Conservation (phyloP, 345 rosid genomes). For the Murraya paniculata region DNA sequence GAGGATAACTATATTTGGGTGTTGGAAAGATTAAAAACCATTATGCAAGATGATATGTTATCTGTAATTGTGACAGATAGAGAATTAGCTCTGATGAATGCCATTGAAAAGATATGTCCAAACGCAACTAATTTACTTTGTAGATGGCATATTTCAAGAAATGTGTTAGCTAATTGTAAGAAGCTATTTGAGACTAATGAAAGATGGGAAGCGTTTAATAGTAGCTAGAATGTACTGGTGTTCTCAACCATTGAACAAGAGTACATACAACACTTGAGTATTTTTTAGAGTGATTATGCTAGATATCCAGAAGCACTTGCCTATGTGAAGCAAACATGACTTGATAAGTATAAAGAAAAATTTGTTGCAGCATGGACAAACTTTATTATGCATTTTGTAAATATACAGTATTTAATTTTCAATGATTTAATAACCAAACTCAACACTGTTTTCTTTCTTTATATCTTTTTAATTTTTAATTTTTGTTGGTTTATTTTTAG, state of each 20-base stretch:
- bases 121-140: constrained; percentile 2
- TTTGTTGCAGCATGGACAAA: constrained; percentile 8
- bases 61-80: constrained; percentile 10
- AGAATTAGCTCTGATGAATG: constrained; percentile 8
- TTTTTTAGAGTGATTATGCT: constrained; percentile 6
- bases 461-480: too few species aligned
- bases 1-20: constrained; percentile 15
- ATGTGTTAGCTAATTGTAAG: neutral
- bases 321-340: constrained; percentile 3
- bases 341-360: constrained; percentile 6
- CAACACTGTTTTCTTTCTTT: too few species aligned
- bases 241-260: constrained; percentile 3
- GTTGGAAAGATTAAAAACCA: constrained; percentile 4
- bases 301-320: neutral
- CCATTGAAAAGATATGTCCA: neutral
- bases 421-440: too few species aligned
- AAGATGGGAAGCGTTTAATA: constrained; percentile 6
- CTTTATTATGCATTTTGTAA: constrained; percentile 10
- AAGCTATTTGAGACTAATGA: constrained; percentile 6
- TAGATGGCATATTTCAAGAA: constrained; percentile 10
- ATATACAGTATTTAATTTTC: neutral
- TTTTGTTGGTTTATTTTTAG: neutral
- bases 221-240: neutral
- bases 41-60: constrained; percentile 6
- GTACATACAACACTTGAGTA: constrained; percentile 4